Percentiles rank a stretch among this genome's conserved stretches.
Conservation (phyloP, 2,329 filamentous ascomycete genomes). For the Phialophora macrospora region DNA sequence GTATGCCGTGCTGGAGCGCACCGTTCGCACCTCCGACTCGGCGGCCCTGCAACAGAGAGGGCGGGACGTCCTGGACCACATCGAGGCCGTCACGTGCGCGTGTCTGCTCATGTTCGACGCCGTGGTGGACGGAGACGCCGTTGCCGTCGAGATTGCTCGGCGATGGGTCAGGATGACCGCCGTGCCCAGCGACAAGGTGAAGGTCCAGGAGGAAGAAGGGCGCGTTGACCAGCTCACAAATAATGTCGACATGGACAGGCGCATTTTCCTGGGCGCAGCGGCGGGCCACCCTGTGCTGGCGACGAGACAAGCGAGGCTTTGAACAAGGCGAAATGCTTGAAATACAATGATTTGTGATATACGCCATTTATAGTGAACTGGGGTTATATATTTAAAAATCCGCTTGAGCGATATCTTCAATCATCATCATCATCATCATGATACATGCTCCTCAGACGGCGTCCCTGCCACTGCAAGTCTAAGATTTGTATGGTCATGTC, state of each 20-base stretch:
- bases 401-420: not conserved
- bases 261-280: slow-evolving; percentile 32
- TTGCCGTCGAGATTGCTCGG: slow-evolving; percentile 45
- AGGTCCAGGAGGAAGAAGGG: slow-evolving; percentile 7
- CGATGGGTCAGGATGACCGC: slow-evolving; percentile 44
- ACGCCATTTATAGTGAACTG: not conserved
- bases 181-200: slow-evolving; percentile 19
- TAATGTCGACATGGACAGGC: slow-evolving; percentile 30
- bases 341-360: not conserved
- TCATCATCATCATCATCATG: not conserved
- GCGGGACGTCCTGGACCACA: slow-evolving; percentile 26
- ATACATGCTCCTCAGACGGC: not conserved
- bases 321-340: not conserved
- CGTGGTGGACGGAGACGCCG: slow-evolving; percentile 43
- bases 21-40: slow-evolving; percentile 14
- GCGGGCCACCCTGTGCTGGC: not conserved
- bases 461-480: not conserved
- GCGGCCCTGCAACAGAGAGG: slow-evolving; percentile 26
- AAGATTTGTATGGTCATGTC: not conserved
- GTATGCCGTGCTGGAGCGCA: slow-evolving; percentile 16
- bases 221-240: not conserved
- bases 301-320: slow-evolving; percentile 24
- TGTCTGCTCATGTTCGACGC: slow-evolving; percentile 49
- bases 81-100: slow-evolving; percentile 42
- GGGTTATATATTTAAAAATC: too few relatives aligned